Conservation (phyloP, 2,329 filamentous ascomycete genomes). For the Pyricularia grisea region DNA sequence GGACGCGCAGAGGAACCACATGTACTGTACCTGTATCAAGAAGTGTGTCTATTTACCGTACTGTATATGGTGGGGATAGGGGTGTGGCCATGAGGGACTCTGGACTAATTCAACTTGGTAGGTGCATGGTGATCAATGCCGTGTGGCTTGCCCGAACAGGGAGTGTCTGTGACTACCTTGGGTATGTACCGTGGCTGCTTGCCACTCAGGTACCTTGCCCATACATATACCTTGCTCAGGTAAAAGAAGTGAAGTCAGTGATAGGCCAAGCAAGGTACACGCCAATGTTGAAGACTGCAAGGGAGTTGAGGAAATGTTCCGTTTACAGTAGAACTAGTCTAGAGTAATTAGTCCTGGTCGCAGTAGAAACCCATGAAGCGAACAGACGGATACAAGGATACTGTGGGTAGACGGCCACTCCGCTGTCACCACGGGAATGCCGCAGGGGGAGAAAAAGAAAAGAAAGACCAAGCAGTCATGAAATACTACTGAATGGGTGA, state of each 20-base stretch:
- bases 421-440: background rate
- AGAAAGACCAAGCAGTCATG: background rate
- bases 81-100: background rate
- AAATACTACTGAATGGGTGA: background rate
- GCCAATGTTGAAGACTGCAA: background rate
- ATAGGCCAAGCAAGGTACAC: background rate
- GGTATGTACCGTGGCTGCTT: background rate
- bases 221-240: background rate
- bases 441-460: background rate
- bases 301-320: background rate
- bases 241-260: background rate
- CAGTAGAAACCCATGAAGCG: background rate
- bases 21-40: background rate
- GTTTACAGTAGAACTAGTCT: background rate
- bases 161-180: background rate
- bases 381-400: background rate
- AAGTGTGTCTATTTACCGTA: background rate
- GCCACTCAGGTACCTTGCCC: background rate
- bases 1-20: background rate
- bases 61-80: background rate
- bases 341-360: background rate
- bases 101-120: conserved; percentile 4
- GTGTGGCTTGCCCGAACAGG: conserved; percentile 1
- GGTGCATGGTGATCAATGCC: conserved; percentile 15
- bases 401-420: background rate